Conservation (phyloP, 768 basidiomycete species). For the Mrakia gelida region DNA sequence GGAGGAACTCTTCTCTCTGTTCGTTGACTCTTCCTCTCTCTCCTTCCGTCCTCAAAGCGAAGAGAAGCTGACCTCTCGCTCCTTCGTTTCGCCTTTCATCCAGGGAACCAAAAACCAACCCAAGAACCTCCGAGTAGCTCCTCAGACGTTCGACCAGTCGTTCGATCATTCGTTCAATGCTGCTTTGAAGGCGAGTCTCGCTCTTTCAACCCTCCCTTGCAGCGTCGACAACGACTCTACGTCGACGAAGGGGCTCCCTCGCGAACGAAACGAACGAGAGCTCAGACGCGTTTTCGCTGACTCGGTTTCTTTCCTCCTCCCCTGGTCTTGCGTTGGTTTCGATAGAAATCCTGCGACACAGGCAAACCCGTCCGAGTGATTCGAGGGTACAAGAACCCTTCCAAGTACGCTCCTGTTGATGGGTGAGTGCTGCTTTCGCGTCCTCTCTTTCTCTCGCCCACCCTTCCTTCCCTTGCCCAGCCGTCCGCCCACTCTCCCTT, state of each 20-base stretch:
- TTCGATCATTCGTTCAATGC: conserved; percentile 70
- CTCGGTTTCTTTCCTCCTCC: background rate
- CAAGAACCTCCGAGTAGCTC: conserved; percentile 86
- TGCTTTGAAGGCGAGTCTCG: too few species aligned
- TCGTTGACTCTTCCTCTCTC: conserved; percentile 44
- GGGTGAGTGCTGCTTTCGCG: conserved; percentile 52
- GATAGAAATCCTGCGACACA: conserved; percentile 71
- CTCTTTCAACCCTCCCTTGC: too few species aligned
- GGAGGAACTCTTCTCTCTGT: too few species aligned
- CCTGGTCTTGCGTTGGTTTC: background rate
- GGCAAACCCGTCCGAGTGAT: conserved; percentile 80
- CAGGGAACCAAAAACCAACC: conserved; percentile 71
- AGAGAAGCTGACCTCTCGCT: too few species aligned
- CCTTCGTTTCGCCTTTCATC: too few species aligned
- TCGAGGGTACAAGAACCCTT: conserved; percentile 71
- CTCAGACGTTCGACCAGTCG: conserved; percentile 75
- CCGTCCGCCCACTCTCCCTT: too few species aligned
- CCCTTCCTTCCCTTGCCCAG: too few species aligned
- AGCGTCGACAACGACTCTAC: too few species aligned
- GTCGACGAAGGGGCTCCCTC: too few species aligned
- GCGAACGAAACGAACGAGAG: too few species aligned
- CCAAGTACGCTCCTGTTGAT: conserved; percentile 70
- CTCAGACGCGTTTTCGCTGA: too few species aligned
- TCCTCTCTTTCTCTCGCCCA: background rate
- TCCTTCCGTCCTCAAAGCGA: conserved; percentile 48